These are phyloP conservation scores for Myrica gale DNA, from an alignment of 306 rosid species.

Conservation along the genomic window DNA sequence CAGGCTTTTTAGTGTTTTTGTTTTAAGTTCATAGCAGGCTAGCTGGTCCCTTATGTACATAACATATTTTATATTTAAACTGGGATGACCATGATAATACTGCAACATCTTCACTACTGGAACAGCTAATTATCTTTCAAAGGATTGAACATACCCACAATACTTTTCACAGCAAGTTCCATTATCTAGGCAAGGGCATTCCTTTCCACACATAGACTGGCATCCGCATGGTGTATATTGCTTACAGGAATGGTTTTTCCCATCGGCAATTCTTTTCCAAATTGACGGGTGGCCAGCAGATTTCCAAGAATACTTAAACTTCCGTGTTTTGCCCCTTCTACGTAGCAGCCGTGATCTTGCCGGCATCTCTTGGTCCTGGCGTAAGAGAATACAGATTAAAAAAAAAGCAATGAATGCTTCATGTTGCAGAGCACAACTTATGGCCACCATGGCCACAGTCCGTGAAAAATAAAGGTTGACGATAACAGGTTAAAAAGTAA, in stretches of 20 bases:
- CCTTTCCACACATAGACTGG: conserved; percentile 63
- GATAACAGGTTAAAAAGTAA: background rate
- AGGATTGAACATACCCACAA: conserved; percentile 62
- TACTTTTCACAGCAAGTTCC: conserved; percentile 86
- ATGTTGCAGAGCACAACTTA: conserved; percentile 24
- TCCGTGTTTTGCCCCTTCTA: conserved; percentile 85
- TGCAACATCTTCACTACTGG: conserved; percentile 6
- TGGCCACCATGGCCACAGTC: background rate
- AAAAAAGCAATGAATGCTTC: background rate
- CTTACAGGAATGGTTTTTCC: conserved; percentile 46
- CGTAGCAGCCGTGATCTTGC: conserved; percentile 70
- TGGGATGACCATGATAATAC: background rate
- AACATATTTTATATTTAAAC: background rate
- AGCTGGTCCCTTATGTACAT: conserved; percentile 5
- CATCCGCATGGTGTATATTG: conserved; percentile 82
- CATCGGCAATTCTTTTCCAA: conserved; percentile 65
- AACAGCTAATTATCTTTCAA: background rate
- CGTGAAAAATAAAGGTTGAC: background rate
- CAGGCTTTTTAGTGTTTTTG: background rate
- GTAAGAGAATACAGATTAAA: conserved; percentile 7
- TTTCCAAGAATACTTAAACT: conserved; percentile 70
- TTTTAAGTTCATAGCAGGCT: background rate
- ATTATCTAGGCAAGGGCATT: conserved; percentile 64
- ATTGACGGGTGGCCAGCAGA: conserved; percentile 69
- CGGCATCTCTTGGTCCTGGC: conserved; percentile 73